phyloP scores from a whole-genome alignment of 768 basidiomycete genomes.

The Porphyrellus cyaneotinctus region DNA sequence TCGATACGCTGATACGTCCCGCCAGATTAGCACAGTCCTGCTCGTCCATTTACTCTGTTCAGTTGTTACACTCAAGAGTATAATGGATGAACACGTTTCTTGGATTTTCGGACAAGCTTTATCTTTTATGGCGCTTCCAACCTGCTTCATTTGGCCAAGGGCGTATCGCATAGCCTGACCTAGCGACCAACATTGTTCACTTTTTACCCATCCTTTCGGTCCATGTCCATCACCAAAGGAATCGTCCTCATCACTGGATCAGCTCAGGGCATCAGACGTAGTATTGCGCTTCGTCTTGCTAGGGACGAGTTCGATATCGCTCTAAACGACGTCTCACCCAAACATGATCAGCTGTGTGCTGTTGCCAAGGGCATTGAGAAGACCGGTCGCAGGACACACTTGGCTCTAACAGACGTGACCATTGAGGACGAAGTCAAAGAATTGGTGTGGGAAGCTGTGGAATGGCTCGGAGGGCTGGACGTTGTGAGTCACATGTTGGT shows the following conservation, averaged over 20 bases:
- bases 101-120: too few relatives aligned
- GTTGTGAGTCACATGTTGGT: not conserved
- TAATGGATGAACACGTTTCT: too few relatives aligned
- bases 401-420: constrained; percentile 37
- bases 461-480: not conserved
- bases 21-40: too few relatives aligned
- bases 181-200: too few relatives aligned
- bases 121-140: not conserved
- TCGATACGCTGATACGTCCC: too few relatives aligned
- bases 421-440: constrained; percentile 38
- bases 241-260: constrained; percentile 3
- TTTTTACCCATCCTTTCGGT: not conserved
- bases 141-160: not conserved
- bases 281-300: not conserved
- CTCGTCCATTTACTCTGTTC: too few relatives aligned
- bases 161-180: too few relatives aligned
- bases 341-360: not conserved
- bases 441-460: constrained; percentile 20
- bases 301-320: constrained; percentile 3
- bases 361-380: not conserved
- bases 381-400: constrained; percentile 11
- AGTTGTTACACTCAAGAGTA: too few relatives aligned
- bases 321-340: not conserved
- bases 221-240: not conserved
- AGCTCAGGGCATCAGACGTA: not conserved